Conservation (phyloP, 176 grass and related monocot genomes). For the Poa annua region DNA sequence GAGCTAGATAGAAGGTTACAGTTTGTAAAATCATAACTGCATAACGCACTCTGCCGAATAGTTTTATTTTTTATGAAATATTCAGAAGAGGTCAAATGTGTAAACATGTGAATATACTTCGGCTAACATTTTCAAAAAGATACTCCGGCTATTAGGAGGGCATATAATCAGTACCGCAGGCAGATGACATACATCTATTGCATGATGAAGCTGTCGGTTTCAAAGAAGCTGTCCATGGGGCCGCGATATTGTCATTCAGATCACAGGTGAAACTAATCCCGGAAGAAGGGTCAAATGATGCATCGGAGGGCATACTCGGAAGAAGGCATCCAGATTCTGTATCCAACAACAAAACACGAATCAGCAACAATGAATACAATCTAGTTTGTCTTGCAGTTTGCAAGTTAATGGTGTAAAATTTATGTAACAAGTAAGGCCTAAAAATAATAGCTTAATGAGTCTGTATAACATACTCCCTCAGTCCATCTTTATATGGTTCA, state of each 20-base stretch:
- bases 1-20: constrained; percentile 10
- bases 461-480: constrained; percentile 9
- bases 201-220: constrained; percentile 71
- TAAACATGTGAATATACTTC: constrained; percentile 15
- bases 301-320: constrained; percentile 95
- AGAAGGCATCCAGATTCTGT: constrained; percentile 96
- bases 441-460: constrained; percentile 1
- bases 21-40: constrained; percentile 3
- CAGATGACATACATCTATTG: constrained; percentile 77
- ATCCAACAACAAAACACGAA: constrained; percentile 30
- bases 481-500: not conserved
- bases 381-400: constrained; percentile 3
- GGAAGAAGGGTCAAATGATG: constrained; percentile 70
- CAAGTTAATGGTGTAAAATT: not conserved
- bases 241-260: constrained; percentile 98
- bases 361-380: constrained; percentile 31
- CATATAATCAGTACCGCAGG: constrained; percentile 35
- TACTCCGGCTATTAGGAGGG: not conserved
- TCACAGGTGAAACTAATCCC: constrained; percentile 99
- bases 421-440: constrained; percentile 7
- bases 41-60: not conserved
- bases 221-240: constrained; percentile 85
- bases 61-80: constrained; percentile 16
- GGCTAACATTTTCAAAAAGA: not conserved
- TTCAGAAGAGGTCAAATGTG: not conserved